Evolutionary conservation across 805 yeast species (phyloP), one percentile per base, ranked within the genome.

Genomic region (Pichia pseudocactophila): DNA sequence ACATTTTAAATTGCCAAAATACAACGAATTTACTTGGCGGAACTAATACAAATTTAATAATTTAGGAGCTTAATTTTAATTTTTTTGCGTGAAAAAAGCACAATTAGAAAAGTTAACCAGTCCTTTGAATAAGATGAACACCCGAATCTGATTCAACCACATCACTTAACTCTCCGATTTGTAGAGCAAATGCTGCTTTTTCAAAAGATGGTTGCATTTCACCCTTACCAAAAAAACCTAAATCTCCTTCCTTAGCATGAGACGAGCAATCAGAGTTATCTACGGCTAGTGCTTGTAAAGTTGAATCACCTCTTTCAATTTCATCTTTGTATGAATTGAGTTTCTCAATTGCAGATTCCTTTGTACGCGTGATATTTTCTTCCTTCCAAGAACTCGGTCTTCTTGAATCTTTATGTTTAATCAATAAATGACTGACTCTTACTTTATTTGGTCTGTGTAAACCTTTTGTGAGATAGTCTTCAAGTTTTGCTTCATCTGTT

Each of bases 131-230:
- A 48, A 92, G 60, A 56, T 92, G 98, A 39, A 87, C 79, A 18
- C 98, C 98, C 51, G 94, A 82, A 55, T 82, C 94, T 15, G 89
- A 77, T 63, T 88, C 97, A 13, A 92, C 83, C 22, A 88, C 75
- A 35, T 76, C 83, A 55, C 92, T 81, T 36, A 83, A 61, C 57
- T 89, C 92, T 17, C 96, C 96, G 17, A 87, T 80, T 50, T 84
- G 76, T 50, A 92, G 67, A 4, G 65, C 79, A 59, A 83, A 90
- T 2, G 96, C 80, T 2, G 92, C 95, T 46, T 79, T 79, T 62
- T 92, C 98, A 57, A 92, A 92, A 45, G 82, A 66, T 30, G 96
- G 96, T 62, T 92, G 97, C 98, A 92, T 92, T 53, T 82, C 88
- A 32, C 96, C 96, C 47, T 72, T 78, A 19, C 83, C 86, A 57